A percentile compares a stretch with the other conserved stretches of the same genome.
Conservation (phyloP, 805 yeast species). For the Candida michaelii region DNA sequence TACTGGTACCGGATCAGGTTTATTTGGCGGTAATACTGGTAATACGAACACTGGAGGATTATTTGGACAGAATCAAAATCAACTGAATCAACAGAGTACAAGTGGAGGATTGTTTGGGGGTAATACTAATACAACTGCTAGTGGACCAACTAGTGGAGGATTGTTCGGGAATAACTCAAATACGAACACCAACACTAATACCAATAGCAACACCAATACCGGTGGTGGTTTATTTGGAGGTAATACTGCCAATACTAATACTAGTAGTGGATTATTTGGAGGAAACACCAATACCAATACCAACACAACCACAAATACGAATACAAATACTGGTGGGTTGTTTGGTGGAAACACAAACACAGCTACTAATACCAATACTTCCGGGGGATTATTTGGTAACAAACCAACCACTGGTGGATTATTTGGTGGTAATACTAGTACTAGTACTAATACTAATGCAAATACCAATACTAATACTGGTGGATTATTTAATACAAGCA, state of each 20-base stretch:
- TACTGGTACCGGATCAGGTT: neutral
- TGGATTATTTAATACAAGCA: neutral
- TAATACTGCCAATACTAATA: constrained; percentile 9
- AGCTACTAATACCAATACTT: neutral
- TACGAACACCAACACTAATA: neutral
- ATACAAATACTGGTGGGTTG: neutral
- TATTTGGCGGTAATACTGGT: constrained; percentile 7
- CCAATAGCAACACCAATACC: neutral
- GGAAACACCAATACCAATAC: neutral
- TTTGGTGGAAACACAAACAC: constrained; percentile 2
- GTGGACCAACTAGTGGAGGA: neutral
- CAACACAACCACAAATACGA: neutral
- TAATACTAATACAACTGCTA: neutral
- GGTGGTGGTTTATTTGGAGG: neutral
- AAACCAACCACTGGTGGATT: neutral
- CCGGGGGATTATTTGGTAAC: neutral
- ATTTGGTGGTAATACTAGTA: neutral
- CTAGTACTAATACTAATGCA: neutral
- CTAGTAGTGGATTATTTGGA: constrained; percentile 7
- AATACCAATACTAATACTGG: neutral
- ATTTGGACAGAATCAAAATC: neutral
- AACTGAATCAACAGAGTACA: neutral
- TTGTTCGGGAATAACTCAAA: constrained; percentile 1
- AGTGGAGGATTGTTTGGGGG: neutral
- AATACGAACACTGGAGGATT: constrained; percentile 6